Evolutionary conservation across 495 filamentous ascomycete species (phyloP).

Genomic region (Daldinia caldariorum): DNA sequence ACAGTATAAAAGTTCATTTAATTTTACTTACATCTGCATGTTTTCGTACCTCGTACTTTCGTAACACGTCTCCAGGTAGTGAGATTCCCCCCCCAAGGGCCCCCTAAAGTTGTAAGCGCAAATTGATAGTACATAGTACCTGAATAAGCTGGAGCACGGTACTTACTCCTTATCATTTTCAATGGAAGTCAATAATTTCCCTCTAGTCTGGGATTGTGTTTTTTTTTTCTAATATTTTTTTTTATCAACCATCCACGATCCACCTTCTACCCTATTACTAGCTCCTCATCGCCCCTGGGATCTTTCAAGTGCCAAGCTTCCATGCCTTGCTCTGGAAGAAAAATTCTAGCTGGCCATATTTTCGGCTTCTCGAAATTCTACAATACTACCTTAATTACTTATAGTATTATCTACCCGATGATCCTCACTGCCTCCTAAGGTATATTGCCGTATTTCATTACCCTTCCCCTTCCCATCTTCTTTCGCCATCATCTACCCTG

Average conservation of each 20-base stretch:
- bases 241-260: slow-evolving; percentile 30
- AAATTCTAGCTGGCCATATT: slow-evolving; percentile 30
- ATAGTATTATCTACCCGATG: slow-evolving; percentile 26
- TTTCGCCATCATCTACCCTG: slow-evolving; percentile 19
- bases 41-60: slow-evolving; percentile 1
- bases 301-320: slow-evolving; percentile 38
- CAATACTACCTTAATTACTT: slow-evolving; percentile 30
- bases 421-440: slow-evolving; percentile 24
- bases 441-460: slow-evolving; percentile 17
- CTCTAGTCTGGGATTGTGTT: slow-evolving; percentile 28
- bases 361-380: slow-evolving; percentile 38
- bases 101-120: not conserved
- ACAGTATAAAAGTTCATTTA: slow-evolving; percentile 31
- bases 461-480: slow-evolving; percentile 13
- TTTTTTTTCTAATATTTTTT: slow-evolving; percentile 19
- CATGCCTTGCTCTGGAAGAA: slow-evolving; percentile 27
- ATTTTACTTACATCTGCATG: slow-evolving; percentile 20
- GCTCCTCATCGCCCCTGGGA: slow-evolving; percentile 19
- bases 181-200: slow-evolving; percentile 17
- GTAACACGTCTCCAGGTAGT: not conserved
- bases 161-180: slow-evolving; percentile 22
- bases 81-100: not conserved
- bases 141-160: not conserved
- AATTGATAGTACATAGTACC: not conserved
- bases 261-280: slow-evolving; percentile 32